Percentiles rank a stretch among this genome's conserved stretches.
Evolutionary conservation across 225 moss, liverwort and hornwort species (phyloP).

Genomic region (Lunularia cruciata): DNA sequence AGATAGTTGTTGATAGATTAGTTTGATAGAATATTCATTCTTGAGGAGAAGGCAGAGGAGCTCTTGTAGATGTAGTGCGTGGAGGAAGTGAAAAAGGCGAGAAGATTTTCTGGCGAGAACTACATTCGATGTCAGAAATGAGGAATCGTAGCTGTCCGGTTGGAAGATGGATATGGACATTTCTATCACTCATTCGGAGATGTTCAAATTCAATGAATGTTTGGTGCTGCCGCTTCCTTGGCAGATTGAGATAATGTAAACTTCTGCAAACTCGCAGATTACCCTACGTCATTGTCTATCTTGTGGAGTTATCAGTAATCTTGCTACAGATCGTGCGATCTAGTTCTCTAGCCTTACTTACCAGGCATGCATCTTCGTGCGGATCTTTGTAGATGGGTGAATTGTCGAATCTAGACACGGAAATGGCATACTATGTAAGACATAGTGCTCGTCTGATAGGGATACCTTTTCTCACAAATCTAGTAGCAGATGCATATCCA

Average conservation of each 20-base stretch:
- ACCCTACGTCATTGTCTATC: background rate
- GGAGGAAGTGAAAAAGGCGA: background rate
- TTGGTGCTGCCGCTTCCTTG: background rate
- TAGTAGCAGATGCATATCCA: no score
- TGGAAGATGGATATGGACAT: background rate
- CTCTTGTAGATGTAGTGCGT: background rate
- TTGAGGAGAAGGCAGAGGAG: slow-evolving; percentile 11
- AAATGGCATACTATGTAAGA: no score
- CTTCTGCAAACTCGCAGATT: background rate
- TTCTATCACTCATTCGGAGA: no score
- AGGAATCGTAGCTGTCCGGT: background rate
- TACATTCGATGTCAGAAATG: background rate
- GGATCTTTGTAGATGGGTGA: no score
- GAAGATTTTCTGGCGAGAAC: background rate
- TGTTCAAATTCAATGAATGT: background rate
- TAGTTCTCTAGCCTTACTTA: no score
- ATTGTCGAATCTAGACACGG: no score
- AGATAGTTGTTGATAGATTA: slow-evolving; percentile 6
- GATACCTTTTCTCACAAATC: no score
- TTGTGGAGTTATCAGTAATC: no score
- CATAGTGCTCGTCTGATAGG: no score
- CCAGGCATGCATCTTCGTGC: no score
- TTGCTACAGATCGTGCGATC: no score
- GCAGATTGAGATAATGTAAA: slow-evolving; percentile 7
- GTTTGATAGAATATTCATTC: background rate